A percentile compares a stretch with the other conserved stretches of the same genome.
Conservation (phyloP, 106 monocot species). For the Phalaenopsis equestris region DNA sequence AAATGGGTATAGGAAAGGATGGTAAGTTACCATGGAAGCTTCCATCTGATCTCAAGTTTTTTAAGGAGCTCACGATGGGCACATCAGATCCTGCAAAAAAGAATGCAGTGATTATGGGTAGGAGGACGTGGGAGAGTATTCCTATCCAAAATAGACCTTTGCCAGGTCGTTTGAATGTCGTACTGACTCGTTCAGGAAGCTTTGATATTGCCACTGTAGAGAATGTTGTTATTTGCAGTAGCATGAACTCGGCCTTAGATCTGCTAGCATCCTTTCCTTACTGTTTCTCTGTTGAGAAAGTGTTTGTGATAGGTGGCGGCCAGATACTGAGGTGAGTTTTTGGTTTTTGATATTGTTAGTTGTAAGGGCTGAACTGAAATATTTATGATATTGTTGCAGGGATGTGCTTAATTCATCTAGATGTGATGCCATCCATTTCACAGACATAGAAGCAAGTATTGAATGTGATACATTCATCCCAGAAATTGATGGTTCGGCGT, state of each 20-base stretch:
- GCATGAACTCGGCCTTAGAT: constrained; percentile 70
- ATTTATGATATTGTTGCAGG: constrained; percentile 34
- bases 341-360: constrained; percentile 2
- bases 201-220: constrained; percentile 70
- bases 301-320: constrained; percentile 93
- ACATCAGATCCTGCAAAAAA: constrained; percentile 77
- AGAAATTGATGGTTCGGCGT: constrained; percentile 50
- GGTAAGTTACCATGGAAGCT: constrained; percentile 83
- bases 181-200: constrained; percentile 86
- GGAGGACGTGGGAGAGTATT: constrained; percentile 94
- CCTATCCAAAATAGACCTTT: constrained; percentile 60
- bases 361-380: neutral
- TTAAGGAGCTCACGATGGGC: constrained; percentile 64
- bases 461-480: constrained; percentile 95
- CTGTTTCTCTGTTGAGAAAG: constrained; percentile 77
- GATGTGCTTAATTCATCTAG: constrained; percentile 64
- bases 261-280: constrained; percentile 71
- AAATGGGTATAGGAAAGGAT: constrained; percentile 87
- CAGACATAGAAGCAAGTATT: constrained; percentile 68
- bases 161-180: constrained; percentile 79
- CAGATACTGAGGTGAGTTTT: constrained; percentile 66
- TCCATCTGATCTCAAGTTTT: constrained; percentile 79
- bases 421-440: constrained; percentile 91
- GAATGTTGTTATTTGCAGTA: constrained; percentile 76
- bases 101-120: constrained; percentile 97